phyloP scores from a whole-genome alignment of 2,329 filamentous ascomycete genomes.

The Xylaria arbuscula region DNA sequence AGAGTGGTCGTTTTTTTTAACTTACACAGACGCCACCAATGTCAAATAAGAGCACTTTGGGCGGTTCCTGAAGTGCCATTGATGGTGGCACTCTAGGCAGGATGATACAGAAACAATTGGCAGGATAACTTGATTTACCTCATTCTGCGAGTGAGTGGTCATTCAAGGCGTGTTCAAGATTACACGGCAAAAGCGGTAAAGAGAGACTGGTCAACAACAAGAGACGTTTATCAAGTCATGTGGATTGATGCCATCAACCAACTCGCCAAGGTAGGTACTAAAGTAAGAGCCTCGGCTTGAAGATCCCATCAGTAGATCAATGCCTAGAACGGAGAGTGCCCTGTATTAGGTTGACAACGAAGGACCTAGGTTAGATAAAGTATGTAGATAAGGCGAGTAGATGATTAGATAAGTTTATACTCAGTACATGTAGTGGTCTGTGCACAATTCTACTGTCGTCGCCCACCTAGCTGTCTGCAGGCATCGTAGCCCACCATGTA shows the following conservation, averaged over 20 bases:
- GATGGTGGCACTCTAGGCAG: conserved; percentile 13
- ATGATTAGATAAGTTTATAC: neutral
- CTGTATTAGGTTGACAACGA: neutral
- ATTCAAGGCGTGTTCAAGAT: neutral
- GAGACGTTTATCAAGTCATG: conserved; percentile 2
- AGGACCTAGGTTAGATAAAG: neutral
- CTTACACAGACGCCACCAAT: conserved; percentile 97
- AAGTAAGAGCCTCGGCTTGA: conserved; percentile 31
- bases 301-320: neutral
- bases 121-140: neutral
- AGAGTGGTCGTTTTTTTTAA: conserved; percentile 44
- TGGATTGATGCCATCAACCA: conserved; percentile 1
- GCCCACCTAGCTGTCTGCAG: conserved; percentile 38
- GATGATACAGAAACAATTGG: neutral
- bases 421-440: conserved; percentile 31
- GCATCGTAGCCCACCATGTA: conserved; percentile 52
- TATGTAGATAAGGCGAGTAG: neutral
- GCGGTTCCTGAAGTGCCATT: conserved; percentile 63
- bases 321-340: neutral
- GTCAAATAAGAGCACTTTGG: conserved; percentile 88
- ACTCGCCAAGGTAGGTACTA: too few relatives aligned
- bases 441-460: conserved; percentile 41
- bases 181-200: neutral
- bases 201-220: neutral
- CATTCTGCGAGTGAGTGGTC: neutral